Base-by-base conservation (phyloP, 192 early-diverging fungal genomes). In the Funneliformis mosseae region DNA sequence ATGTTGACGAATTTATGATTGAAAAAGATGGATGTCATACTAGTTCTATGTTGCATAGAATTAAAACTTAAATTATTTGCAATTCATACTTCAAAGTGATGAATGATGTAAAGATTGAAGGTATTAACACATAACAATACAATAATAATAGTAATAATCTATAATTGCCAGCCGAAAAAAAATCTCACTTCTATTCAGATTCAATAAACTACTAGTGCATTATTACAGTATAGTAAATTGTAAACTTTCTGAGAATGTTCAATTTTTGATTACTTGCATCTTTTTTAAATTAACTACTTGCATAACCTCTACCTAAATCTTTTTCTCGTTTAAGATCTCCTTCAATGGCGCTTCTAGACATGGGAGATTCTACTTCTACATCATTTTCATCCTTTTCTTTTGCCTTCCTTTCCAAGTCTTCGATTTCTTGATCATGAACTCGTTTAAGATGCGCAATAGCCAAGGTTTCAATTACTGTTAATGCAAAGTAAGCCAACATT, bases 401-500 rank as follows among this genome's bases (percentile, higher is more conserved):
- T 70, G 16, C 28, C 81, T 83, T 83, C 69, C 79, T 75, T 71
- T 86, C 85, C 10, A 83, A 33, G 38, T 81, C 77, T 3, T 81
- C 81, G 45, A 84, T 82, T 70, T 88, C 82, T 67, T 84, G 78
- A 5, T 88, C 83, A 67, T 88, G 88, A 68, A 83, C 74, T 69
- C 90, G 85, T 67, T 87, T 88, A 39, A 96, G 83, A 80, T 94
- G 90, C 45, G 93, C 86, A 69, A 94, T 84, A 3, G 96, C 96
- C 80, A 96, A 87, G 0, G 96, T 86, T 83, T 97, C 96, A 18
- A 97, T 87, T 38, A 95, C 92, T 72, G 92, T 94, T 11, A 95
- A 76, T 5, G 90, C 84, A 90, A 97, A 98, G 86, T 96, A 97
- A 0, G 88, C 84, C 42, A 97, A 89, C 96, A 95, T 98, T 18